Evolutionary conservation across 495 filamentous ascomycete species (phyloP).

Genomic region (Parmelia sp.): DNA sequence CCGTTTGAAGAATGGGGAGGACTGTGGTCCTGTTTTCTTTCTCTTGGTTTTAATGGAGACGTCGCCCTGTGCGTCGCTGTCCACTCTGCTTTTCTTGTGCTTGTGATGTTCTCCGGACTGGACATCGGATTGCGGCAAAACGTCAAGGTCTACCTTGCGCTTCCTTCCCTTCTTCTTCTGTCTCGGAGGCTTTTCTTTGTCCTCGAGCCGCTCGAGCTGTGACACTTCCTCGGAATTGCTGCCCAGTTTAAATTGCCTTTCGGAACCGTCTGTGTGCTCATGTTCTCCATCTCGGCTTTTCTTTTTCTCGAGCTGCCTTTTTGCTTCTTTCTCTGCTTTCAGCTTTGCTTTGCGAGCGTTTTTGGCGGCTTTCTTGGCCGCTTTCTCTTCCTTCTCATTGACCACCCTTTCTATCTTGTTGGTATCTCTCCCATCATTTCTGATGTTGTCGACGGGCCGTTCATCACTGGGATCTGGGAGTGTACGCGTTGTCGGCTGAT

Average conservation of each 20-base stretch:
- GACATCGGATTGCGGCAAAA: background rate
- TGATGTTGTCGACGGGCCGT: background rate
- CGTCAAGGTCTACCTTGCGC: background rate
- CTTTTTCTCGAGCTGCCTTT: background rate
- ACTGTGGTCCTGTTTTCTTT: no score
- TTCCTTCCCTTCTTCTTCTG: no score
- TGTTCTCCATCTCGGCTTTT: background rate
- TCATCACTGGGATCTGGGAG: background rate
- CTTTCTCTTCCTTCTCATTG: background rate
- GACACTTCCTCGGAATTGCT: background rate
- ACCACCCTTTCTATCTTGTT: background rate
- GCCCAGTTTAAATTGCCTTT: background rate
- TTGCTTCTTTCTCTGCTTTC: background rate
- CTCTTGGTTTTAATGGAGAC: background rate
- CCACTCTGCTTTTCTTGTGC: background rate
- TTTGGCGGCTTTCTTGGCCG: background rate
- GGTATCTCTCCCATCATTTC: no score
- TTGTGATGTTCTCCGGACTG: background rate
- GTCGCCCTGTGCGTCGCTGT: background rate
- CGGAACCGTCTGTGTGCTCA: no score
- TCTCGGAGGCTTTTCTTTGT: no score
- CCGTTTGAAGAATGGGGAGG: background rate
- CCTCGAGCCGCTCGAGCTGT: no score
- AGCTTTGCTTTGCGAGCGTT: background rate
- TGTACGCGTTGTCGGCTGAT: background rate